Evolutionary conservation across 2,329 filamentous ascomycete genomes (phyloP).

Genomic region (Dothiorella sarmentorum): DNA sequence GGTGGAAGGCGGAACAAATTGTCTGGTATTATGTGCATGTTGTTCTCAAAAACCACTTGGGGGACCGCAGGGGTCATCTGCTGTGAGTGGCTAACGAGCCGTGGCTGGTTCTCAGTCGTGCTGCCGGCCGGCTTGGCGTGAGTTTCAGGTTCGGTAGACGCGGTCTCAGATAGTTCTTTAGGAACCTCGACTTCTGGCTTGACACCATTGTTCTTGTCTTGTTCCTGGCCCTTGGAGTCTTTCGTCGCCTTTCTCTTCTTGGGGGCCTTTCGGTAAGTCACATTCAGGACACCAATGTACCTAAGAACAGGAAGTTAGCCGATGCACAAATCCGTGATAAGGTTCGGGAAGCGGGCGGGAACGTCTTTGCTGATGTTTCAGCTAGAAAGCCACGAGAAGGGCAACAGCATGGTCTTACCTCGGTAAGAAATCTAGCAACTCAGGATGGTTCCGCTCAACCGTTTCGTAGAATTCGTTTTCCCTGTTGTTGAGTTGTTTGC

Average conservation of each 20-base stretch:
- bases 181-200: background rate
- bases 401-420: constrained; percentile 47
- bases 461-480: constrained; percentile 99
- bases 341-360: background rate
- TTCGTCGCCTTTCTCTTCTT: constrained; percentile 53
- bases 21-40: constrained; percentile 85
- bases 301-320: constrained; percentile 49
- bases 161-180: background rate
- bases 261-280: constrained; percentile 83
- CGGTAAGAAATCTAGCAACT: constrained; percentile 85
- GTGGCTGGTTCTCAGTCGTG: constrained; percentile 31
- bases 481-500: constrained; percentile 95
- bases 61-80: constrained; percentile 66
- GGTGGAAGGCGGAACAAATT: constrained; percentile 68
- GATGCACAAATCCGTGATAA: constrained; percentile 15
- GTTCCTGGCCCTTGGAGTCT: constrained; percentile 4
- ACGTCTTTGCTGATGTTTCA: constrained; percentile 41
- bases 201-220: background rate
- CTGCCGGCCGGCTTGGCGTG: constrained; percentile 23
- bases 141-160: background rate
- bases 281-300: constrained; percentile 95
- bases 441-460: constrained; percentile 84
- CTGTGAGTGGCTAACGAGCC: constrained; percentile 72
- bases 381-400: constrained; percentile 31
- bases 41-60: constrained; percentile 90